phyloP scores from a whole-genome alignment of 2,329 filamentous ascomycete genomes.

The Clonostachys chloroleuca region DNA sequence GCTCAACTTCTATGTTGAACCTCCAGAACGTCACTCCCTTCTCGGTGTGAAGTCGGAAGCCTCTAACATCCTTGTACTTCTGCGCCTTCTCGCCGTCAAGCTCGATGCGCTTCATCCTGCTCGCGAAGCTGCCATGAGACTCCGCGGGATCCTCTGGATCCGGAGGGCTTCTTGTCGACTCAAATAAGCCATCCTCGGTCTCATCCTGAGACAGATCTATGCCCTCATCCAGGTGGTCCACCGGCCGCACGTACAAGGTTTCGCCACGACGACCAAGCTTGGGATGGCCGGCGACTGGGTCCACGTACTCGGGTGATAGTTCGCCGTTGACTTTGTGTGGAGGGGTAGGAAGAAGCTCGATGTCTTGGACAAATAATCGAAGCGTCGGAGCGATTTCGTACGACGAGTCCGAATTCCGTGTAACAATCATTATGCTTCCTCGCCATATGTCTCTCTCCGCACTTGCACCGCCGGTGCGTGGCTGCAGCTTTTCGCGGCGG shows the following conservation, averaged over 20 bases:
- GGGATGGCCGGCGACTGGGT: constrained; percentile 82
- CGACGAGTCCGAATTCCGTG: constrained; percentile 75
- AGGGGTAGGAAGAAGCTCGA: constrained; percentile 76
- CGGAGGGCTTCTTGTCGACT: constrained; percentile 53
- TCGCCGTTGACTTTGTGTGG: constrained; percentile 62
- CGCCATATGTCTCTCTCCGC: constrained; percentile 79
- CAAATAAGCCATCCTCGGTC: constrained; percentile 78
- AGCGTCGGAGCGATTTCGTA: constrained; percentile 77
- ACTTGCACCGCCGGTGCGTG: constrained; percentile 13
- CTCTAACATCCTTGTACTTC: constrained; percentile 79
- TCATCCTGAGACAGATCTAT: constrained; percentile 77
- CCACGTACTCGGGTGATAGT: constrained; percentile 77
- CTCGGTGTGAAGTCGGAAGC: constrained; percentile 78
- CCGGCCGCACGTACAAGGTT: constrained; percentile 81
- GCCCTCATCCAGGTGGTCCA: constrained; percentile 78
- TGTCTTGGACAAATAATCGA: constrained; percentile 81
- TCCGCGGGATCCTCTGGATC: constrained; percentile 43
- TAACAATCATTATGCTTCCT: constrained; percentile 94
- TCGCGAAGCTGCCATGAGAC: constrained; percentile 46
- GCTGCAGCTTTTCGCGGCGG: constrained; percentile 51
- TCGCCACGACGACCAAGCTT: constrained; percentile 83
- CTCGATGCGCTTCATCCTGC: constrained; percentile 44
- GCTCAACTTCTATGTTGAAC: constrained; percentile 91
- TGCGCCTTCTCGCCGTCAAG: constrained; percentile 77
- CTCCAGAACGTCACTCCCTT: constrained; percentile 93